Evolutionary conservation across 2,329 filamentous ascomycete genomes (phyloP), one percentile per base, ranked within the genome.

Genomic region (Ophiostoma pallidulum): DNA sequence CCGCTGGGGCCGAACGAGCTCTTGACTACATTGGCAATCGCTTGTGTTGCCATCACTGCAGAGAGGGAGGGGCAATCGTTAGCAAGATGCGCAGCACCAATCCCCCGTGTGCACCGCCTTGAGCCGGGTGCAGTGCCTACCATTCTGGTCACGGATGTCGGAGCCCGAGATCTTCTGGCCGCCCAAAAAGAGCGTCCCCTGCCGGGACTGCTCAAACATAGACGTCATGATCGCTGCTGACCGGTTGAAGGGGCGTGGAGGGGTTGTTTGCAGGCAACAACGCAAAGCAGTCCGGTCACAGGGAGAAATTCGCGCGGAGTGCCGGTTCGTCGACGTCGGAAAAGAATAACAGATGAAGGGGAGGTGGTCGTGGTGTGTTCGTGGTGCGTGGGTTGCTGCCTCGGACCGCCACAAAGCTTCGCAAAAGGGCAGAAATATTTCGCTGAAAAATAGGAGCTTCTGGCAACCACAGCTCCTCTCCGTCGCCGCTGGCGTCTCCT

Each of bases 21-120:
- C 75, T 95, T 97, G 67, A 98, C 89, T 51, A 98, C 90, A 80
- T 97, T 98, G 60, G 92, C 85, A 62, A 98, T 97, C 51, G 91
- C 89, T 66, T 96, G 89, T 39, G 92, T 97, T 57, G 92, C 92
- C 58, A 89, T 80, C 41, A 97, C 92, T 90, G 62, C n/a, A n/a
- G n/a, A n/a, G n/a, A n/a, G n/a, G n/a, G n/a, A n/a, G n/a, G n/a
- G 24, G 41, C 31, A 9, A 5, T 10, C 24, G 51, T 62, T 45
- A 61, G 60, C 48, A 49, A n/a, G n/a, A n/a, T 41, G 43, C 28
- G 36, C 47, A 37, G 41, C 2, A 45, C n/a, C 3, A 16, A 9
- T 8, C 39, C 40, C 48, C 64, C 29, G 22, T 29, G 19, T 31
- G 10, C 20, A 33, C 18, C 35, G n/a, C 43, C 18, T 10, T 16